phyloP scores from a whole-genome alignment of 164 flowering plant genomes.

The Macadamia integrifolia region DNA sequence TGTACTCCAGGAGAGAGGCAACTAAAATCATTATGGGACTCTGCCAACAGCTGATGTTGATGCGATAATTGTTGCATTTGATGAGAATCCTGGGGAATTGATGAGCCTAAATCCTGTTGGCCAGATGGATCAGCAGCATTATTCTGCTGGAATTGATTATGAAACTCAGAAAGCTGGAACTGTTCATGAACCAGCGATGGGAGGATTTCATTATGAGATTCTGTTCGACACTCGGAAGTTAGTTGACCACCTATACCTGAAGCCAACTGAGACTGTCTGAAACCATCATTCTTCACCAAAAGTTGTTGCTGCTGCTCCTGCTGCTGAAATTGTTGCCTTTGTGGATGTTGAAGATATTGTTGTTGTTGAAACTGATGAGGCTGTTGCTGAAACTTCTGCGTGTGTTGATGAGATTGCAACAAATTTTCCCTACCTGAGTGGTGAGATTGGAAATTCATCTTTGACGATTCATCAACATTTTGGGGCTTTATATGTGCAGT shows the following conservation, averaged over 20 bases:
- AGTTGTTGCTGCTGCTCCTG: conserved; percentile 45
- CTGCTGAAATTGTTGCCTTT: conserved; percentile 48
- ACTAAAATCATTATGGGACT: conserved; percentile 42
- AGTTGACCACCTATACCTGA: conserved; percentile 42
- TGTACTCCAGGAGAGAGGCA: conserved; percentile 42
- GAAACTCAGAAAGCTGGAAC: conserved; percentile 52
- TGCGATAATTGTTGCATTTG: conserved; percentile 57
- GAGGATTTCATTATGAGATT: conserved; percentile 37
- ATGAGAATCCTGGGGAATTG: conserved; percentile 42
- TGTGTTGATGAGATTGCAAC: conserved; percentile 45
- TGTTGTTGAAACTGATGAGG: conserved; percentile 43
- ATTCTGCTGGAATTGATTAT: conserved; percentile 55
- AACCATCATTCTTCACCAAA: conserved; percentile 41
- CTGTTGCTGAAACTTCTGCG: conserved; percentile 17
- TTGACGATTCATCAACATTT: conserved; percentile 42
- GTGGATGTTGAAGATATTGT: conserved; percentile 43
- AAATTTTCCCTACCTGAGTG: conserved; percentile 33
- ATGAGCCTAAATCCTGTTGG: conserved; percentile 30
- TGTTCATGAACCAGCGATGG: conserved; percentile 48
- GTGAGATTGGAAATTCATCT: conserved; percentile 46
- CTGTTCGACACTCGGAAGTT: conserved; percentile 48
- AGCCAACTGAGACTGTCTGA: conserved; percentile 48
- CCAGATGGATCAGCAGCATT: conserved; percentile 36
- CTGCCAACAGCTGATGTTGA: conserved; percentile 36
- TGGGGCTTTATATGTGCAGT: conserved; percentile 39